These are phyloP conservation scores for Aspergillus sparsus DNA, from an alignment of 495 filamentous ascomycete species.

Conservation along the genomic window DNA sequence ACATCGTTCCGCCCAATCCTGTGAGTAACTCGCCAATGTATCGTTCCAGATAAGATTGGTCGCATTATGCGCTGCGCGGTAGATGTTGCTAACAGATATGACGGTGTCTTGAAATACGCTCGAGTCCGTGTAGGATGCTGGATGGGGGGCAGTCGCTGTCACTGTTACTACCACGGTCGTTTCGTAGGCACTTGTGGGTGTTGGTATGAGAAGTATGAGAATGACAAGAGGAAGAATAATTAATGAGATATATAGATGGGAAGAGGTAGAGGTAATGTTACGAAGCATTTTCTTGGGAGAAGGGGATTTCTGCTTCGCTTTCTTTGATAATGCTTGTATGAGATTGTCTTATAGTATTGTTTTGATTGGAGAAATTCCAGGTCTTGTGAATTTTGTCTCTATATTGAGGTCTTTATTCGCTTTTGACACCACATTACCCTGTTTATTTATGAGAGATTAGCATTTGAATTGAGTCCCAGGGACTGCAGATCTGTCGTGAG, in stretches of 20 bases:
- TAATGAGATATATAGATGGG: slow-evolving; percentile 6
- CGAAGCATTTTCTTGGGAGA: not conserved
- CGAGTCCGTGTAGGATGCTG: slow-evolving; percentile 51
- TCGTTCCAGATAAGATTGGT: slow-evolving; percentile 63
- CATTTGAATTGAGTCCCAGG: too few relatives aligned
- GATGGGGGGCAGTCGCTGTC: slow-evolving; percentile 30
- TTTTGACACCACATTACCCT: too few relatives aligned
- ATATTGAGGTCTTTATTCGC: too few relatives aligned
- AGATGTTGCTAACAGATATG: slow-evolving; percentile 67
- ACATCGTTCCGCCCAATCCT: slow-evolving; percentile 54
- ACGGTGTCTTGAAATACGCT: slow-evolving; percentile 56
- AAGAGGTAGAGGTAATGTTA: not conserved
- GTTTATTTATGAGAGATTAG: too few relatives aligned
- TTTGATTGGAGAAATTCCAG: too few relatives aligned
- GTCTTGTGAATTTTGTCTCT: too few relatives aligned
- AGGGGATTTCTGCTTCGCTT: not conserved
- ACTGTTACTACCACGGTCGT: slow-evolving; percentile 24
- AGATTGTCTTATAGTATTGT: too few relatives aligned
- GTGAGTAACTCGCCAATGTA: slow-evolving; percentile 58
- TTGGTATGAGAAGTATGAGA: slow-evolving; percentile 9
- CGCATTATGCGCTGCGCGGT: slow-evolving; percentile 66
- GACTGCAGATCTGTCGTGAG: too few relatives aligned
- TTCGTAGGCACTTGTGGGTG: slow-evolving; percentile 16
- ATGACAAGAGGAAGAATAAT: slow-evolving; percentile 5
- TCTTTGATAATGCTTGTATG: not conserved